A percentile compares a stretch with the other conserved stretches of the same genome.
phyloP scores from a whole-genome alignment of 2,329 filamentous ascomycete genomes.

The Myriosclerotinia curreyana region DNA sequence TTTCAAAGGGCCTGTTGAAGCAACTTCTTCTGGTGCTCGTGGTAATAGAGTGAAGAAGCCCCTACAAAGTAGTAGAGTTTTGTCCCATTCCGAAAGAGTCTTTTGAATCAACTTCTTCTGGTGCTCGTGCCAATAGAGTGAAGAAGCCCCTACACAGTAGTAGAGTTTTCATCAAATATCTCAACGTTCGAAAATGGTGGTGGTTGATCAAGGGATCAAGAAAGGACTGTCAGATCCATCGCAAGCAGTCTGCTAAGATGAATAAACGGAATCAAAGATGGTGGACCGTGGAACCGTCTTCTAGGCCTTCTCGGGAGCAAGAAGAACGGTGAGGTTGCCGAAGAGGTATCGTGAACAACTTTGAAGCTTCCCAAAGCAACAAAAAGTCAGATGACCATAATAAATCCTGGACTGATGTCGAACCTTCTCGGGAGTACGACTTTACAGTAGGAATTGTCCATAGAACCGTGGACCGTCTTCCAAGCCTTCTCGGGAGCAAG shows the following conservation, averaged over 20 bases:
- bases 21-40: not conserved
- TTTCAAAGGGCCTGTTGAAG: not conserved
- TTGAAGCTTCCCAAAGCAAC: not conserved
- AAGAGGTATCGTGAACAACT: not conserved
- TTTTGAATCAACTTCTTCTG: not conserved
- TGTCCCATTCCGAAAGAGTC: not conserved
- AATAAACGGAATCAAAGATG: not conserved
- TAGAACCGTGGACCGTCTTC: not conserved
- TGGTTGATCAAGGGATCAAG: not conserved
- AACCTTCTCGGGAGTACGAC: not conserved
- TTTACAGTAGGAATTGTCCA: not conserved
- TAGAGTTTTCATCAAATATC: not conserved
- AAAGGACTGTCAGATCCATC: not conserved
- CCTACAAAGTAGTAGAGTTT: not conserved
- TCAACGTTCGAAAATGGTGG: not conserved
- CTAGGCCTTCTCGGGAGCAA: not conserved
- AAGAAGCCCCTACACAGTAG: not conserved
- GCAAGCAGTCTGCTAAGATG: not conserved
- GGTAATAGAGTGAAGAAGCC: not conserved
- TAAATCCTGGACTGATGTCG: not conserved
- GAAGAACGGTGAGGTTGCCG: not conserved
- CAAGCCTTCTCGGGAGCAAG: not conserved
- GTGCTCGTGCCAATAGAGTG: conserved; percentile 5
- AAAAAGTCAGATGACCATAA: not conserved
- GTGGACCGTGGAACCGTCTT: not conserved